Evolutionary conservation across 2,329 filamentous ascomycete genomes (phyloP).

Genomic region (Hansfordia pulvinata): DNA sequence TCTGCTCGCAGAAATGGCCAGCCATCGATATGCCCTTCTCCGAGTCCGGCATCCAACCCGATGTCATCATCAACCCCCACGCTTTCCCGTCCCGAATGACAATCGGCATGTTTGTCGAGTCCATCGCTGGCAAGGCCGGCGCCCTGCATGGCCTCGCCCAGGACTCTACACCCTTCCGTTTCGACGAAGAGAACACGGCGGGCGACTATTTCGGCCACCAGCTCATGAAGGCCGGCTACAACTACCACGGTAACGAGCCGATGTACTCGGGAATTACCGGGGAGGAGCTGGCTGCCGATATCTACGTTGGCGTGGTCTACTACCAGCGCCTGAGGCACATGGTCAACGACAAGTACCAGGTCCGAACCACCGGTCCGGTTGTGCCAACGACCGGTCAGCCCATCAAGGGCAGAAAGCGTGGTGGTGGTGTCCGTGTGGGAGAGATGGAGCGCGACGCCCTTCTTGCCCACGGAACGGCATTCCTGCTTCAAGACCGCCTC

Average conservation of each 20-base stretch:
- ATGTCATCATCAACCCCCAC: constrained; percentile 98
- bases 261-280: constrained; percentile 98
- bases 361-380: constrained; percentile 87
- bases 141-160: constrained; percentile 91
- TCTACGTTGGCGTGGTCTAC: constrained; percentile 94
- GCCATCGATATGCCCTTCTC: constrained; percentile 90
- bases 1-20: constrained; percentile 92
- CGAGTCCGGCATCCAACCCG: constrained; percentile 90
- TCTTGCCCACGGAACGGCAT: constrained; percentile 88
- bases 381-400: constrained; percentile 87
- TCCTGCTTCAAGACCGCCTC: constrained; percentile 84
- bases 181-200: constrained; percentile 83
- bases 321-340: constrained; percentile 97
- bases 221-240: constrained; percentile 88
- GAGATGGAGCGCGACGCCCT: constrained; percentile 98
- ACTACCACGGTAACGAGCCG: constrained; percentile 95
- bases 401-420: constrained; percentile 91
- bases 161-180: constrained; percentile 90
- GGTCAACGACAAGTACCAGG: constrained; percentile 99
- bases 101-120: constrained; percentile 98
- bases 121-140: constrained; percentile 86
- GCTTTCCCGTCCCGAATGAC: constrained; percentile 99
- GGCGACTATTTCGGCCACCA: constrained; percentile 94
- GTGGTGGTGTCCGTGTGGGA: constrained; percentile 95
- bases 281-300: constrained; percentile 84